Evolutionary conservation across 257 asterid genomes (phyloP).

Genomic region (Penstemon davidsonii): DNA sequence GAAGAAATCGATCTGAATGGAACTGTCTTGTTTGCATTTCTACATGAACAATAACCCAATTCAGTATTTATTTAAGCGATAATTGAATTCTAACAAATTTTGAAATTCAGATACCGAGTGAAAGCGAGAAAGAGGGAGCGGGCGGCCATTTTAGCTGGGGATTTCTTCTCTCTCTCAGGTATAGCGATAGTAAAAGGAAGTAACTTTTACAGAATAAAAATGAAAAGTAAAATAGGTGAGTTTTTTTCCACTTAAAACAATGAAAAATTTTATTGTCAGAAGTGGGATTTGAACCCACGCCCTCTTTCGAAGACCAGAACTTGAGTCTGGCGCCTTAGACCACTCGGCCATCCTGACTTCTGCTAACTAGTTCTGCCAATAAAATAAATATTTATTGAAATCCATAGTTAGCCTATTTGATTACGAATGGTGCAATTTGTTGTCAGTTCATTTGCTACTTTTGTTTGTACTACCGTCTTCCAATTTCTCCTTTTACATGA

Average conservation of each 20-base stretch:
- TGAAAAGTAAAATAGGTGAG: too few relatives aligned
- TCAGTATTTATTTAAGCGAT: neutral
- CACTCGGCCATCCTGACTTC: conserved; percentile 74
- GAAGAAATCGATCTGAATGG: conserved; percentile 57
- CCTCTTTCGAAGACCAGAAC: conserved; percentile 69
- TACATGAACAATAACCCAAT: conserved; percentile 16
- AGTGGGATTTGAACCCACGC: conserved; percentile 72
- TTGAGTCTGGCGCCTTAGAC: conserved; percentile 85
- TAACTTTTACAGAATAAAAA: neutral
- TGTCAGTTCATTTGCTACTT: too few relatives aligned
- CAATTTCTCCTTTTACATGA: too few relatives aligned
- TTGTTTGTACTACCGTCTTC: too few relatives aligned
- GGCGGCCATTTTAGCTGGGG: conserved; percentile 56
- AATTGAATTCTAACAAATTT: neutral
- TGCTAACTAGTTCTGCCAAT: too few relatives aligned
- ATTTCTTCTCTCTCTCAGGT: neutral
- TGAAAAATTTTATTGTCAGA: conserved; percentile 32
- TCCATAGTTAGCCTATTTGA: too few relatives aligned
- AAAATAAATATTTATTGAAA: too few relatives aligned
- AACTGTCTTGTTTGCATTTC: conserved; percentile 36
- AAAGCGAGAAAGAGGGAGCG: conserved; percentile 62
- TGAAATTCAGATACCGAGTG: conserved; percentile 43
- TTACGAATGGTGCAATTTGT: too few relatives aligned
- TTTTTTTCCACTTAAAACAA: neutral
- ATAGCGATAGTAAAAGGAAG: neutral